Percentiles rank a stretch among this genome's conserved stretches.
Evolutionary conservation across 345 rosid genomes (phyloP).

Genomic region (Brassica nigra): DNA sequence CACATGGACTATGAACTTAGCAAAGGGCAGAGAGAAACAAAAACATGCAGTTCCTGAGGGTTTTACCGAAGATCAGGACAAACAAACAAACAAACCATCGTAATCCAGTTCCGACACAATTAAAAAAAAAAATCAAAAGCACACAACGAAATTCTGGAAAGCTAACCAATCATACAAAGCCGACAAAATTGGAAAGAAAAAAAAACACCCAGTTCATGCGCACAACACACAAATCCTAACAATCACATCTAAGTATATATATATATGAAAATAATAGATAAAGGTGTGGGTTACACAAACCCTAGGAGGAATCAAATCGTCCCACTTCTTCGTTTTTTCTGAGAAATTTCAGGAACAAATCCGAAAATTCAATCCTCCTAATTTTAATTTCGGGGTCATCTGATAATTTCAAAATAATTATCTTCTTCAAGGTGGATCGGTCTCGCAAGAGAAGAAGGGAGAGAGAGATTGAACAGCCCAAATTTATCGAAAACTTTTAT

Average conservation of each 20-base stretch:
- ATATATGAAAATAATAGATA: constrained; percentile 23
- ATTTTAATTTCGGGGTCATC: constrained; percentile 5
- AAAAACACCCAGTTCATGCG: background rate
- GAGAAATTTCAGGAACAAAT: constrained; percentile 1
- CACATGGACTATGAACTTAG: background rate
- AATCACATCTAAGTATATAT: constrained; percentile 11
- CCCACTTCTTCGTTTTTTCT: background rate
- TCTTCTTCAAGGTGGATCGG: constrained; percentile 22
- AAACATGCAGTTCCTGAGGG: constrained; percentile 2
- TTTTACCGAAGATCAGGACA: background rate
- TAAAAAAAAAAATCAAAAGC: background rate
- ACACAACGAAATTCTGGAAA: background rate
- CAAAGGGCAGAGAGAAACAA: too few relatives aligned
- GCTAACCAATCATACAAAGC: background rate
- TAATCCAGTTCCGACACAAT: constrained; percentile 10
- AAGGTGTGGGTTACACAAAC: constrained; percentile 13
- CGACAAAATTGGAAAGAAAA: background rate
- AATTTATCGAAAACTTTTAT: constrained; percentile 1
- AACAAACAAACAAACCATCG: background rate
- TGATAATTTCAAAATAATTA: background rate
- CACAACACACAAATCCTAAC: constrained; percentile 18
- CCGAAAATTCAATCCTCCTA: background rate
- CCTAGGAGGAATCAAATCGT: constrained; percentile 27
- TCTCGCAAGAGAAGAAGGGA: constrained; percentile 21
- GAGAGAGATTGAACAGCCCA: constrained; percentile 7